These are phyloP conservation scores for Petrea volubilis DNA, from an alignment of 257 asterid species.

Conservation along the genomic window DNA sequence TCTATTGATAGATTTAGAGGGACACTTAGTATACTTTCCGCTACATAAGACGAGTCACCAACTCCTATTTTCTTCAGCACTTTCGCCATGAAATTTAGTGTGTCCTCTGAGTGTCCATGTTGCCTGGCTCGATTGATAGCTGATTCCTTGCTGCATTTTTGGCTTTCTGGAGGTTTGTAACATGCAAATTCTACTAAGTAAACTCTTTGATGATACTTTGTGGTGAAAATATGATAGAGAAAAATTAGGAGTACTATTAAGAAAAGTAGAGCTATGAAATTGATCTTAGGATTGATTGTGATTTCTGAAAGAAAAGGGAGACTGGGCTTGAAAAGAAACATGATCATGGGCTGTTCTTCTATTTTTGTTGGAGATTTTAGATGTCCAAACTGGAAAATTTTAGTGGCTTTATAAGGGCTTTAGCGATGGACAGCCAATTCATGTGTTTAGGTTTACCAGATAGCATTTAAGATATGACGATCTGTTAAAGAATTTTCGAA, in stretches of 20 bases:
- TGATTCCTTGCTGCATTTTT: slow-evolving; percentile 33
- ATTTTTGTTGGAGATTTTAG: neutral
- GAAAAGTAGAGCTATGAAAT: neutral
- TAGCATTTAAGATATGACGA: no score
- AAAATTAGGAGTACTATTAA: neutral
- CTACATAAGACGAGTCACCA: slow-evolving; percentile 46
- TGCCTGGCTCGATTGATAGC: neutral
- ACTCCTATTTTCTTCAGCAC: slow-evolving; percentile 30
- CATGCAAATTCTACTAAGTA: slow-evolving; percentile 59
- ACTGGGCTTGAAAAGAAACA: neutral
- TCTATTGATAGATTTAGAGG: slow-evolving; percentile 40
- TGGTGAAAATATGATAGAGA: neutral
- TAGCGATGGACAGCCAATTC: no score
- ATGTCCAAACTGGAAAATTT: no score
- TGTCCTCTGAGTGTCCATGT: neutral
- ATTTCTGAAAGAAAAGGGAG: neutral
- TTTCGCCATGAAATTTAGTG: slow-evolving; percentile 26
- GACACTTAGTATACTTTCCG: slow-evolving; percentile 21
- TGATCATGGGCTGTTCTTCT: neutral
- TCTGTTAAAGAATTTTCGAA: no score
- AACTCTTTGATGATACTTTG: neutral
- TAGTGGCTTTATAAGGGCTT: no score
- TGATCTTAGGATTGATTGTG: neutral
- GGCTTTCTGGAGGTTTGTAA: slow-evolving; percentile 50
- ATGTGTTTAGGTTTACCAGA: no score